Conservation (phyloP, 768 basidiomycete genomes). For the Suillus plorans region DNA sequence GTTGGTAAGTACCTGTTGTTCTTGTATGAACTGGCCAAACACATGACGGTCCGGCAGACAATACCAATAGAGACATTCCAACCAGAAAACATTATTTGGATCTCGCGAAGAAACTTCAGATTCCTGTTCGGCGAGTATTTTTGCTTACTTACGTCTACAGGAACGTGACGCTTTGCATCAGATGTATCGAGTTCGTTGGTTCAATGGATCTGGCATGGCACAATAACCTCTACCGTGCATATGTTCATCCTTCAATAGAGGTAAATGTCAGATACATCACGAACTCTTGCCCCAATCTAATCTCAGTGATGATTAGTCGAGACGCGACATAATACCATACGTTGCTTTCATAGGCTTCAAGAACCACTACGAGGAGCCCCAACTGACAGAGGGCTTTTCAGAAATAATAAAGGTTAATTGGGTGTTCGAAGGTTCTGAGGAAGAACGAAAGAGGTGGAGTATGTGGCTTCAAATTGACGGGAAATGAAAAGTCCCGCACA, state of each 20-base stretch:
- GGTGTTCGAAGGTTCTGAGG: constrained; percentile 73
- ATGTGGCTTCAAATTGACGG: constrained; percentile 86
- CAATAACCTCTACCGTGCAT: constrained; percentile 89
- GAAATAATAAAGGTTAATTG: constrained; percentile 80
- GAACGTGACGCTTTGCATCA: constrained; percentile 22
- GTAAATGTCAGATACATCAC: constrained; percentile 5
- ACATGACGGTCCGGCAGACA: constrained; percentile 52
- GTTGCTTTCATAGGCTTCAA: constrained; percentile 58
- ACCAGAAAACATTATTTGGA: constrained; percentile 75
- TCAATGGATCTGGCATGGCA: constrained; percentile 87
- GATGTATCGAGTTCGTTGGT: constrained; percentile 76
- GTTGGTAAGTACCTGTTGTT: constrained; percentile 55
- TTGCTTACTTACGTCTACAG: background rate
- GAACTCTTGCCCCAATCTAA: background rate
- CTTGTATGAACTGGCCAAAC: constrained; percentile 5
- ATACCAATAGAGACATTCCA: constrained; percentile 78
- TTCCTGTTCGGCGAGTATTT: constrained; percentile 53
- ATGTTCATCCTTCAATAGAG: constrained; percentile 47
- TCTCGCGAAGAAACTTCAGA: constrained; percentile 53
- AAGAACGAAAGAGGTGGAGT: constrained; percentile 69
- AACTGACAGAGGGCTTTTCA: constrained; percentile 66
- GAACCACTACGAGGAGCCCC: constrained; percentile 66
- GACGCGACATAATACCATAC: constrained; percentile 58
- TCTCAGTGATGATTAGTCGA: constrained; percentile 32
- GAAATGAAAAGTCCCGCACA: constrained; percentile 40